Evolutionary conservation across 169 alveolate genomes (phyloP), one percentile per base, ranked within the genome.

Genomic region (Neospora caninum): DNA sequence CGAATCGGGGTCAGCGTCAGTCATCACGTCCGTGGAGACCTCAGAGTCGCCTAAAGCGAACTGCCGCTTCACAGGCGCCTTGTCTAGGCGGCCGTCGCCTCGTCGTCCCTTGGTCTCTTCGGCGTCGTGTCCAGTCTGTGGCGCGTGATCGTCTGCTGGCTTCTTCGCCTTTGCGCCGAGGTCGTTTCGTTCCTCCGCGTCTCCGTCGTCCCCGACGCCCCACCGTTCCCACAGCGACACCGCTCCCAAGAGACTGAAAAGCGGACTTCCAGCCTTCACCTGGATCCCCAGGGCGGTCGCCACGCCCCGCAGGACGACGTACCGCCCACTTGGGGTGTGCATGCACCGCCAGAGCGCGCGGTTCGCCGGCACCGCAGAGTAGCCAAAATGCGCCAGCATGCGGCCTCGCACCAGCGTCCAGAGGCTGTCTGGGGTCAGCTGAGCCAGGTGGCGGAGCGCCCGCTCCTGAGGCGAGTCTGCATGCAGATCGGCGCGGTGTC

Each of bases 301-400:
- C 84, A 73, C 84, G n/a, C 84, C 84, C 43, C 84, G 84, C 39
- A 73, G 84, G 43, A 73, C 39, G 9, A 16, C 43, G 84, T 73
- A 73, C 27, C 84, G 84, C 27, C 84, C 43, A n/a, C 84, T 73
- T 9, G 84, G 84, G 39, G 18, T 31, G 39, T 9, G 27, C 49
- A 73, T 4, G 45, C 84, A 73, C 45, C 49, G 22, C 84, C 84
- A 73, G 39, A 0, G 13, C n/a, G 84, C 38, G 84, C 84, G 84
- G 25, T 34, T n/a, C 13, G 20, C 84, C n/a, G 42, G 42, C 39
- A 69, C 80, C 9, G 84, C 38, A 43, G 22, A 0, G 42, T 73
- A 73, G 4, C 43, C 43, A n/a, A 73, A 73, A 43, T 73, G 84
- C 27, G 2, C 25, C 27, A 4, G 84, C 38, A 73, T 73, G 38